Evolutionary conservation across 1,284 basidiomycete genomes (phyloP).

Genomic region (Rhodotorula sp.): DNA sequence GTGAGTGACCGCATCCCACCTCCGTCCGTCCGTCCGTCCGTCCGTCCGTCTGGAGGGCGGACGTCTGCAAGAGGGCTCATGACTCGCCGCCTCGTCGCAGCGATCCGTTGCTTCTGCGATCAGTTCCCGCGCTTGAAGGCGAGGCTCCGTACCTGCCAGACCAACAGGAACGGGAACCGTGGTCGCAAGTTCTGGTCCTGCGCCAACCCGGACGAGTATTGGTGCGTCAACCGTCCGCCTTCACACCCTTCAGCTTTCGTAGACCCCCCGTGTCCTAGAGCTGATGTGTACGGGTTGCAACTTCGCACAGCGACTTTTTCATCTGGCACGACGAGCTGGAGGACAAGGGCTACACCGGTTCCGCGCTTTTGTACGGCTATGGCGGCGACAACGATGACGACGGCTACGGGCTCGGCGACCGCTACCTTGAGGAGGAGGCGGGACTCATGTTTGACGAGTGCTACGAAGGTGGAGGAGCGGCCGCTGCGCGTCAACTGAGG

Average conservation of each 20-base stretch:
- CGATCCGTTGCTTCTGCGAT: conserved; percentile 17
- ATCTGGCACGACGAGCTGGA: neutral
- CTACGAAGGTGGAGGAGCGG: neutral
- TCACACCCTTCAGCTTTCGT: neutral
- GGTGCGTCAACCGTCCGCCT: neutral
- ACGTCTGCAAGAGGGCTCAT: neutral
- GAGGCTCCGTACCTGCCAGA: neutral
- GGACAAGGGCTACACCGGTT: neutral
- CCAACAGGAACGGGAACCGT: conserved; percentile 6
- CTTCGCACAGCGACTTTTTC: neutral
- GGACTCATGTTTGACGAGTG: neutral
- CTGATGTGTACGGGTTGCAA: neutral
- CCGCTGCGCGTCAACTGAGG: neutral
- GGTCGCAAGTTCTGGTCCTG: conserved; percentile 8
- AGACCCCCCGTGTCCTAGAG: neutral
- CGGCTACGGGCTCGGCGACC: neutral
- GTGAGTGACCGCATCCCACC: too few species aligned
- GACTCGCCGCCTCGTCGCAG: neutral
- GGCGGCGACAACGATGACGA: neutral
- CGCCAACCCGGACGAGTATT: neutral
- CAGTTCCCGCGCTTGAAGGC: neutral
- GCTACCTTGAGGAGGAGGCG: neutral
- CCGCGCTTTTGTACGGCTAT: neutral
- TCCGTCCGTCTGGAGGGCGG: neutral
- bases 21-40: neutral